Evolutionary conservation across 2,329 filamentous ascomycete species (phyloP), one percentile per base, ranked within the genome.

Genomic region (Diplodia scrobiculata): DNA sequence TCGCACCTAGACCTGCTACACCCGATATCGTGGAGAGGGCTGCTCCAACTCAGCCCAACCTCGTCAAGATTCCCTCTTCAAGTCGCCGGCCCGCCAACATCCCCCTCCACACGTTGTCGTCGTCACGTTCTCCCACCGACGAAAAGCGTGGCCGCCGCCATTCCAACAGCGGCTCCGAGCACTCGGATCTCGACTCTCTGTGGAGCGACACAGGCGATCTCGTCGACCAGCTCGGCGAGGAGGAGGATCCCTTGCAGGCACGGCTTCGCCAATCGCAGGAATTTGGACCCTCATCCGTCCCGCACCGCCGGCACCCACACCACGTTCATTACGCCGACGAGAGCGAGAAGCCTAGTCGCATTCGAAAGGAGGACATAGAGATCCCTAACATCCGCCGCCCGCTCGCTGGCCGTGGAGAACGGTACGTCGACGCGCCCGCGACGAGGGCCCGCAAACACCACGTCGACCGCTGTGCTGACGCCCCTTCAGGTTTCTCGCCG

Each of bases 161-260:
- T 75, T 84, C 82, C 71, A 86, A 85, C 74, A 80, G 79, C 68
- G 83, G 83, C 77, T 90, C 87, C 68, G 87, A 89, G 73, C 91
- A 91, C 78, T 91, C 89, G 67, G 63, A 65, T 17, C 48, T 65
- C 47, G 63, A 65, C 38, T 65, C 63, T 53, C 87, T 91, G 72
- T 97, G 92, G 92, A 93, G 91, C 75, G 92, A 97, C 79, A 97
- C 94, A 52, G 94, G 92, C 75, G 95, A 98, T 79, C 87, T 98
- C 73, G 92, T 91, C 74, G 94, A 97, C 81, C 94, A 96, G 84
- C 84, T 93, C 72, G 90, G 87, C 73, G 89, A 91, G 82, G 87
- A 88, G 74, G 87, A 94, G 79, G 91, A 97, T 77, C 91, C 92
- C 67, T 84, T 96, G 71, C 88, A 86, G 72, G 86, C 87, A 72